Percentiles rank a stretch among this genome's conserved stretches.
phyloP scores from a whole-genome alignment of 1,139 yeast genomes.

The Eremothecium gossypii region DNA sequence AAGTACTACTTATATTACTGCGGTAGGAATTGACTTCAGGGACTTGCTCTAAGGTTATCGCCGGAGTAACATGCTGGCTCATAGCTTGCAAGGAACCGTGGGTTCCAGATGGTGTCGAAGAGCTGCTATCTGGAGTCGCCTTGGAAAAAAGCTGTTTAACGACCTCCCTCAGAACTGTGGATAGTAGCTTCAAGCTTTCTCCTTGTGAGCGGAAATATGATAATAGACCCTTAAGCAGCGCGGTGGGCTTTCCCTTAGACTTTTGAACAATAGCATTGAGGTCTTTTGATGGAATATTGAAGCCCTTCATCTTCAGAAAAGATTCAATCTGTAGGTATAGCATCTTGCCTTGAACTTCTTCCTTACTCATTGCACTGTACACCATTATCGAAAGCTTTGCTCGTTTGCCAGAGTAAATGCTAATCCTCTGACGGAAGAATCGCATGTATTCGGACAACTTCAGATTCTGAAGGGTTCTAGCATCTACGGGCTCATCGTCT shows the following conservation, averaged over 20 bases:
- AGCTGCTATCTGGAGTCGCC: conserved; percentile 1
- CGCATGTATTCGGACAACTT: conserved; percentile 28
- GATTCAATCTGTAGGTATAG: conserved; percentile 34
- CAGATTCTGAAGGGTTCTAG: conserved; percentile 22
- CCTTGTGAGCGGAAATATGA: conserved; percentile 35
- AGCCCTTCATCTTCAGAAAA: conserved; percentile 36
- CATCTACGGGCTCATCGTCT: conserved; percentile 32
- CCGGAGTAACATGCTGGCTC: conserved; percentile 7
- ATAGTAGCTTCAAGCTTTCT: conserved; percentile 31
- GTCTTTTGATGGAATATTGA: conserved; percentile 34
- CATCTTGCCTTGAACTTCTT: conserved; percentile 30
- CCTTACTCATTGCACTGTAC: conserved; percentile 29
- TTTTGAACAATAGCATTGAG: conserved; percentile 32
- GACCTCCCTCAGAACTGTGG: conserved; percentile 30
- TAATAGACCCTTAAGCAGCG: conserved; percentile 33
- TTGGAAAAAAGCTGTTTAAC: conserved; percentile 14
- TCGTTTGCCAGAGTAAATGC: conserved; percentile 33
- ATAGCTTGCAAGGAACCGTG: not conserved
- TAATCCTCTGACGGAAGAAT: conserved; percentile 32
- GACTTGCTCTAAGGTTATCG: conserved; percentile 9
- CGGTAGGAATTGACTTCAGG: conserved; percentile 6
- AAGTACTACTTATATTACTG: not conserved
- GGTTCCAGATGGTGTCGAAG: not conserved
- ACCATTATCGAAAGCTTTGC: conserved; percentile 36
- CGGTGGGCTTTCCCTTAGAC: conserved; percentile 32